Evolutionary conservation across 345 rosid genomes (phyloP).

Genomic region (Eucalyptus shirleyi): DNA sequence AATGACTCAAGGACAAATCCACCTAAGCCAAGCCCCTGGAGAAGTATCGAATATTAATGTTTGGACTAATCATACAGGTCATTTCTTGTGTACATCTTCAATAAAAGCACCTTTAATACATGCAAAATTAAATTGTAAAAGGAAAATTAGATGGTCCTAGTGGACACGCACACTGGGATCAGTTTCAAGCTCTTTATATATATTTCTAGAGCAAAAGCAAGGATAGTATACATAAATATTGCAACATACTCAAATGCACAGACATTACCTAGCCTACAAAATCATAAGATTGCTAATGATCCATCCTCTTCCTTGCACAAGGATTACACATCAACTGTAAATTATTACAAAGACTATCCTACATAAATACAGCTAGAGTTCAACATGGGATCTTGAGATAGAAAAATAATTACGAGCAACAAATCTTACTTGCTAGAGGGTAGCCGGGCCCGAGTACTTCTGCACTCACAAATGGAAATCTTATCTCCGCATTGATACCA

Average conservation of each 20-base stretch:
- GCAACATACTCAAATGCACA: background rate
- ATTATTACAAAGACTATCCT: background rate
- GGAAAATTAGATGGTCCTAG: background rate
- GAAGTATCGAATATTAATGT: background rate
- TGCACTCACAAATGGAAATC: constrained; percentile 78
- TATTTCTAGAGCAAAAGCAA: background rate
- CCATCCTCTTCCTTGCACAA: background rate
- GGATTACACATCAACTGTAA: background rate
- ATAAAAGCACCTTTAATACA: background rate
- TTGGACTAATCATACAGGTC: background rate
- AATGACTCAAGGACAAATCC: background rate
- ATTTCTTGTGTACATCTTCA: background rate
- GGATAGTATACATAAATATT: background rate
- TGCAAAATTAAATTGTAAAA: background rate
- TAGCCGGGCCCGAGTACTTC: constrained; percentile 74
- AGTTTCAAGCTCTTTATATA: background rate
- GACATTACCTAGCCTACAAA: background rate
- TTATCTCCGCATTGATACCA: constrained; percentile 68
- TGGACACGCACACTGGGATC: background rate
- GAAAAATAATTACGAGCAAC: background rate
- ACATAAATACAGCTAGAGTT: background rate
- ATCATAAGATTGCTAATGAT: background rate
- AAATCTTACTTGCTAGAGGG: constrained; percentile 92
- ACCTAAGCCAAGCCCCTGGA: background rate
- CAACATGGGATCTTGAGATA: background rate